phyloP scores from a whole-genome alignment of 805 yeast genomes.

The Cyberlindnera suaveolens region DNA sequence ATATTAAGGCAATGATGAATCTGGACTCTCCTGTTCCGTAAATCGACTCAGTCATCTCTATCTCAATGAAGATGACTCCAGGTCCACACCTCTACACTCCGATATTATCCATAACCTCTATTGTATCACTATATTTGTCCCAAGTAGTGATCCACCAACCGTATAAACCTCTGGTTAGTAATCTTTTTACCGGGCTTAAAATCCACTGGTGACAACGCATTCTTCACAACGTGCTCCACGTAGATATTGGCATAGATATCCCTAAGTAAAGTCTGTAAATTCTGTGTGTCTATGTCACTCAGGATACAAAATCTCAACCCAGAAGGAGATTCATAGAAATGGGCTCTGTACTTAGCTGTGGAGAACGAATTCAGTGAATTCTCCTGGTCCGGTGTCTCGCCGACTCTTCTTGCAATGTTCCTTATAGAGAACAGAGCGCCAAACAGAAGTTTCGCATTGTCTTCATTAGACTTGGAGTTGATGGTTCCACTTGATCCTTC shows the following conservation, averaged over 20 bases:
- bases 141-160: conserved; percentile 11
- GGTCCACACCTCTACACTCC: no score
- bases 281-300: conserved; percentile 57
- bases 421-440: conserved; percentile 80
- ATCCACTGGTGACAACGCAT: conserved; percentile 55
- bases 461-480: conserved; percentile 55
- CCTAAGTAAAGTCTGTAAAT: conserved; percentile 47
- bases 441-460: conserved; percentile 73
- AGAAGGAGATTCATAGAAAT: conserved; percentile 72
- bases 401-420: conserved; percentile 59
- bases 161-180: conserved; percentile 46
- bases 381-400: conserved; percentile 27
- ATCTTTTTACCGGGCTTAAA: conserved; percentile 47
- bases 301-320: conserved; percentile 71
- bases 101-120: no score
- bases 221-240: conserved; percentile 55
- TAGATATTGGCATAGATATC: conserved; percentile 56
- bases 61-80: no score
- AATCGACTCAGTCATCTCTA: no score
- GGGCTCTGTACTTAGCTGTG: conserved; percentile 76
- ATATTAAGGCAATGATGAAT: no score
- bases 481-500: conserved; percentile 28
- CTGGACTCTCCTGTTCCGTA: no score
- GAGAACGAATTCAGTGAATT: conserved; percentile 45
- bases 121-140: conserved; percentile 2